Evolutionary conservation across 2,329 filamentous ascomycete species (phyloP).

Genomic region (Venturia effusa): DNA sequence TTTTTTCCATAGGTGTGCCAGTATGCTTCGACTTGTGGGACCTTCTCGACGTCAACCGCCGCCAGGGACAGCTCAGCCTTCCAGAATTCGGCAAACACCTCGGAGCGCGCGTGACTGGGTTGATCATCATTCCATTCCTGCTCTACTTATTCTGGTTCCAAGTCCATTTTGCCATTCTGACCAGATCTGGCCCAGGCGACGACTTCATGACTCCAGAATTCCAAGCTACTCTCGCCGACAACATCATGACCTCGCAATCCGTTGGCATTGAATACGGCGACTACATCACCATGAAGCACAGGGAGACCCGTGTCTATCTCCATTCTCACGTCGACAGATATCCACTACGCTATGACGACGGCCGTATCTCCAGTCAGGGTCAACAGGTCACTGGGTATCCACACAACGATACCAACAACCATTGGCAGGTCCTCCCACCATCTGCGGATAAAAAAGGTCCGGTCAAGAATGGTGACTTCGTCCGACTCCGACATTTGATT

Average conservation of each 20-base stretch:
- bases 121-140: constrained; percentile 86
- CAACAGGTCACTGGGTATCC: constrained; percentile 98
- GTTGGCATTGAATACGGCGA: constrained; percentile 86
- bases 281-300: constrained; percentile 77
- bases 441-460: constrained; percentile 23
- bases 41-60: constrained; percentile 78
- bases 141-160: constrained; percentile 99
- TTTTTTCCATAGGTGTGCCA: constrained; percentile 90
- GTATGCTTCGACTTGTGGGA: constrained; percentile 94
- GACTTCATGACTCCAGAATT: constrained; percentile 99
- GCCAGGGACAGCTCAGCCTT: constrained; percentile 68
- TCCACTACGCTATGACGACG: constrained; percentile 92
- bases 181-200: constrained; percentile 81
- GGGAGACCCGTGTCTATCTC: constrained; percentile 92
- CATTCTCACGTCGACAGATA: constrained; percentile 88
- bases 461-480: constrained; percentile 73
- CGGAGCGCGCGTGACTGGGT: constrained; percentile 68
- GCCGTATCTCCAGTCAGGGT: constrained; percentile 88
- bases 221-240: constrained; percentile 93
- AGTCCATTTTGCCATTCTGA: constrained; percentile 89
- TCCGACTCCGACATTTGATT: constrained; percentile 75
- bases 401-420: constrained; percentile 97
- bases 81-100: constrained; percentile 83
- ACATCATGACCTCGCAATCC: constrained; percentile 79
- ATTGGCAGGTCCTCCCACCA: constrained; percentile 84